Conservation (phyloP, 2,329 filamentous ascomycete genomes). For the Rhinocladiella similis region DNA sequence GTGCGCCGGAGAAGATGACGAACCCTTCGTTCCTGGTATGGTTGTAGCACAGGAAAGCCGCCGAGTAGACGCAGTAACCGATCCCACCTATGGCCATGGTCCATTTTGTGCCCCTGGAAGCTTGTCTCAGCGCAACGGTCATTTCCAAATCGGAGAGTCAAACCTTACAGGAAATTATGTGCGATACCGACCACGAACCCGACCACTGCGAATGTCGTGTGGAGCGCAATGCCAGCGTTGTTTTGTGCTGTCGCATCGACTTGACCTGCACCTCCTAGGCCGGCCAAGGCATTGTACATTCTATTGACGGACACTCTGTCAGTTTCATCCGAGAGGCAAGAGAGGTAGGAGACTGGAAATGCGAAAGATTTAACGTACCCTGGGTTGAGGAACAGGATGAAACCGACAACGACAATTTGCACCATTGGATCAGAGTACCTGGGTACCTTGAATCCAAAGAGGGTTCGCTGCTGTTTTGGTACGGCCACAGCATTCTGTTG, state of each 20-base stretch:
- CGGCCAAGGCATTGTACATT: conserved; percentile 64
- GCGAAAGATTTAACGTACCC: conserved; percentile 57
- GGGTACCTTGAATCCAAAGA: conserved; percentile 45
- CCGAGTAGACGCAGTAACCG: conserved; percentile 50
- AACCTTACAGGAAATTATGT: conserved; percentile 31
- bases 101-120: conserved; percentile 40
- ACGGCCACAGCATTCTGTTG: not conserved
- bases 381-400: conserved; percentile 70
- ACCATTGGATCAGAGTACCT: conserved; percentile 74
- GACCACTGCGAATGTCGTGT: conserved; percentile 68
- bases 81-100: conserved; percentile 47
- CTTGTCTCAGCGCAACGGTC: conserved; percentile 30
- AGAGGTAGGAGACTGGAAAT: too few species aligned
- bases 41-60: conserved; percentile 52
- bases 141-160: not conserved
- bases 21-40: conserved; percentile 50
- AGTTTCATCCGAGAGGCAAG: too few species aligned
- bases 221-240: conserved; percentile 8
- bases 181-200: conserved; percentile 62
- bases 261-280: conserved; percentile 61
- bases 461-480: not conserved
- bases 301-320: conserved; percentile 36
- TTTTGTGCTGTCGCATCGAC: conserved; percentile 36
- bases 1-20: conserved; percentile 50
- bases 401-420: conserved; percentile 69